phyloP scores from a whole-genome alignment of 768 basidiomycete species.

The Peribolospora baueri region DNA sequence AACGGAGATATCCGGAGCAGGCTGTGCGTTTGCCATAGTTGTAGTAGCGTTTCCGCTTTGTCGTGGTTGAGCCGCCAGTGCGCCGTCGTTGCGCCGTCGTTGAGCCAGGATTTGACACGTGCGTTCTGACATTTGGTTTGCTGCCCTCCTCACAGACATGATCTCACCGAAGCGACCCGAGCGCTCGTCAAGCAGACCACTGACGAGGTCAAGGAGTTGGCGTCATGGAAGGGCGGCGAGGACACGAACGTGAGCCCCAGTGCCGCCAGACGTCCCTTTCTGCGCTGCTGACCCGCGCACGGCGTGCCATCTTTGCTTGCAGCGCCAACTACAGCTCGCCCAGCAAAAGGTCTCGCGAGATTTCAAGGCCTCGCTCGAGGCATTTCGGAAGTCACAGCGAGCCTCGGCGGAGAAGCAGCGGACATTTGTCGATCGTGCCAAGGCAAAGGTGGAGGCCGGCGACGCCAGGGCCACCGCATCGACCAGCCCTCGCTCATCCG shows the following conservation, averaged over 20 bases:
- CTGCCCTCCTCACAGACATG: constrained; percentile 34
- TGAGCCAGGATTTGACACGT: not conserved
- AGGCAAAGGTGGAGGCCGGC: constrained; percentile 52
- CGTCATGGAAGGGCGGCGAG: constrained; percentile 12
- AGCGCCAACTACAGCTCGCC: constrained; percentile 60
- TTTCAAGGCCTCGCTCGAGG: constrained; percentile 62
- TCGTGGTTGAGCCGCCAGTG: not conserved
- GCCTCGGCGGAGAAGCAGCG: constrained; percentile 72
- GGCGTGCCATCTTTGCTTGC: not conserved
- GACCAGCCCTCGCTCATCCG: not conserved
- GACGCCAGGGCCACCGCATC: too few species aligned
- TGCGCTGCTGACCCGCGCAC: not conserved
- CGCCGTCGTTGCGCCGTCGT: not conserved
- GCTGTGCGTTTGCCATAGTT: constrained; percentile 34
- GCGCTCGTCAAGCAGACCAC: constrained; percentile 86
- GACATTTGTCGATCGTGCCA: constrained; percentile 65
- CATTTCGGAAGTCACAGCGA: constrained; percentile 78
- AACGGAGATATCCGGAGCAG: constrained; percentile 54
- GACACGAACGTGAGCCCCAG: not conserved
- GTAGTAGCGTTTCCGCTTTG: not conserved
- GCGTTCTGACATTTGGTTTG: not conserved
- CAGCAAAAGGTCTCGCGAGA: constrained; percentile 85
- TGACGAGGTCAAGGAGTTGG: constrained; percentile 73
- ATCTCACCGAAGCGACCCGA: constrained; percentile 78
- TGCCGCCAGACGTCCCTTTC: not conserved